Base-by-base conservation (phyloP, 2,329 filamentous ascomycete genomes). In the Nothophoma quercina region DNA sequence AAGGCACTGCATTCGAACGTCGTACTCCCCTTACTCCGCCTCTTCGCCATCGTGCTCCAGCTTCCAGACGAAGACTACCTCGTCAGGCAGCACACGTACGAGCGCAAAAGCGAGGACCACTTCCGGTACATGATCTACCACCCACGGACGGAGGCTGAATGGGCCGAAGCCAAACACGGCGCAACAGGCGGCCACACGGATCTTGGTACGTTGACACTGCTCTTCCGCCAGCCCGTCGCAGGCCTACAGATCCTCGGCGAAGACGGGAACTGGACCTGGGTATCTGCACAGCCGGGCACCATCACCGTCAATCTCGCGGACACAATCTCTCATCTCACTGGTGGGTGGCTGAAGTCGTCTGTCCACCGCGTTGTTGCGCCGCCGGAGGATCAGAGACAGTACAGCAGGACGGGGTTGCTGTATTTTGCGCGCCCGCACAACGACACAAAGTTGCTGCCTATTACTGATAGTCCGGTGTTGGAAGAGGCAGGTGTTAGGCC, bases 41-140 rank as follows among this genome's bases (percentile, higher is more conserved):
- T 88, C 1, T 85, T 88, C 44, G 85, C 85, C 5, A 79, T 86
- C 28, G 76, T 87, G 0, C 77, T 88, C 0, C 79, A 88, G 60
- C 74, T 88, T 0, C 82, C 83, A 0, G 79, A 84, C 28, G 84
- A 88, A 62, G 79, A 85, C 2, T 78, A 81, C 49, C 75, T 88
- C 26, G 77, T 83, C 56, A 75, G 78, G 15, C 73, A 82, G 7
- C 85, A 88, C 65, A 76, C 75, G 13, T 88, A 86, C 66, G 78
- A 85, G 2, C 75, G 79, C n/a, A 78, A 81, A 22, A 79, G 81
- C 15, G 84, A 87, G 55, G 83, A 84, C 19, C 84, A 87, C 51
- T 75, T 87, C n/a, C 79, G 85, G 2, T 87, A 86, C 66, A 87
- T 87, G 83, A 77, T 81, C 40, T 86, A 86, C 55, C 76, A 77